phyloP scores from a whole-genome alignment of 2,329 filamentous ascomycete species.

The Immersiporthe knoxdaviesiana region DNA sequence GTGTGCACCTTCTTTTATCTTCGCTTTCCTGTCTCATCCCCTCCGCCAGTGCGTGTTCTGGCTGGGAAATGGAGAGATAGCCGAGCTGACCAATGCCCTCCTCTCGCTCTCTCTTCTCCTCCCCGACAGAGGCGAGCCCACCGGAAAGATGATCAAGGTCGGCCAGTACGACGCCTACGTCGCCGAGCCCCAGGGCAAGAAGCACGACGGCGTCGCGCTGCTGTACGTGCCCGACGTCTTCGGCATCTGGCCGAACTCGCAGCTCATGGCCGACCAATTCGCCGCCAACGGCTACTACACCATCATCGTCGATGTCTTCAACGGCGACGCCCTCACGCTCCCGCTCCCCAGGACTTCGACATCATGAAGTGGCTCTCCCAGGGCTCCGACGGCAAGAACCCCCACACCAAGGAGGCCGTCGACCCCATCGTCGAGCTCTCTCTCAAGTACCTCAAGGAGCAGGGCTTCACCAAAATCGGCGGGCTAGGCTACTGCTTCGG shows the following conservation, averaged over 20 bases:
- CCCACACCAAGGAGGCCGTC: constrained; percentile 48
- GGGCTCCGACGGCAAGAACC: constrained; percentile 53
- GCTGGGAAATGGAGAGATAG: neutral
- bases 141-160: constrained; percentile 51
- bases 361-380: constrained; percentile 47
- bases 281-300: constrained; percentile 73
- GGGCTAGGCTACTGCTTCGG: constrained; percentile 77
- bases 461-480: constrained; percentile 63
- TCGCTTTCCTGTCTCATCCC: neutral
- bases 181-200: constrained; percentile 48
- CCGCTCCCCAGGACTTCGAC: constrained; percentile 51
- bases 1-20: constrained; percentile 34
- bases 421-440: constrained; percentile 53
- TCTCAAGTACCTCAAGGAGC: constrained; percentile 61
- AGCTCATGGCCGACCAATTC: constrained; percentile 74
- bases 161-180: constrained; percentile 55
- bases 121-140: constrained; percentile 49
- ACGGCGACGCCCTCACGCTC: constrained; percentile 63
- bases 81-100: neutral
- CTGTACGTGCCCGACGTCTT: constrained; percentile 54
- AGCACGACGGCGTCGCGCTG: constrained; percentile 47
- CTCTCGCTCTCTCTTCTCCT: neutral
- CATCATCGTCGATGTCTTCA: constrained; percentile 72
- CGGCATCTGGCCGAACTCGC: constrained; percentile 60
- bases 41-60: neutral